phyloP scores from a whole-genome alignment of 139 green algal genomes.

The Coccomyxa sp. region DNA sequence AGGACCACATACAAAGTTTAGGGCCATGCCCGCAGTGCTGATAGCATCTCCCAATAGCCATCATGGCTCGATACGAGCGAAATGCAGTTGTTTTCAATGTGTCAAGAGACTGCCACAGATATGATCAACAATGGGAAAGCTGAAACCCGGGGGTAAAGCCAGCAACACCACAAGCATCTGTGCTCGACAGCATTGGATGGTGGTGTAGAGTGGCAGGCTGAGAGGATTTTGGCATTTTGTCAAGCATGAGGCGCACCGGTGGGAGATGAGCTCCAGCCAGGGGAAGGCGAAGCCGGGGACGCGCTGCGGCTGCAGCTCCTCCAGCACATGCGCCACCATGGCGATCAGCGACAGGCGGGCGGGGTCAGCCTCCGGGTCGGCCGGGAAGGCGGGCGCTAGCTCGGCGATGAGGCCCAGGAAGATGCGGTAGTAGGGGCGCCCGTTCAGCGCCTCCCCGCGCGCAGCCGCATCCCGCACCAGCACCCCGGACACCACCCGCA shows the following conservation, averaged over 20 bases:
- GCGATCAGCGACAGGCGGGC: constrained; percentile 13
- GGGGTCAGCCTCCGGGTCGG: constrained; percentile 13
- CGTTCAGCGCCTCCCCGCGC: constrained; percentile 75
- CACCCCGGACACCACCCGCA: constrained; percentile 57
- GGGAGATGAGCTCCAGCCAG: constrained; percentile 92
- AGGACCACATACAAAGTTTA: not conserved
- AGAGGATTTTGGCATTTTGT: too few species aligned
- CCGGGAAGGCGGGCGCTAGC: constrained; percentile 51
- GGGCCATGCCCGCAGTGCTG: too few species aligned
- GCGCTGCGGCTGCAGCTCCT: constrained; percentile 74
- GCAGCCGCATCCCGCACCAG: constrained; percentile 74
- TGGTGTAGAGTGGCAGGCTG: too few species aligned
- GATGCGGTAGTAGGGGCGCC: constrained; percentile 90
- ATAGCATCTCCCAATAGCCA: too few species aligned
- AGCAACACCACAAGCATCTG: too few species aligned
- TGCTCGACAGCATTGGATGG: too few species aligned
- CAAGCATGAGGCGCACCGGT: constrained; percentile 59
- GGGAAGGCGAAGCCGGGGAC: constrained; percentile 93
- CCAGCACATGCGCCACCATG: constrained; percentile 15
- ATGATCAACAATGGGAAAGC: too few species aligned
- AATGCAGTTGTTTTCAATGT: too few species aligned
- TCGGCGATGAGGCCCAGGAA: constrained; percentile 80
- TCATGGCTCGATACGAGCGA: too few species aligned
- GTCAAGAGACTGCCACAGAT: too few species aligned
- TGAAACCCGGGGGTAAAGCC: too few species aligned